A percentile compares a stretch with the other conserved stretches of the same genome.
These are phyloP conservation scores for Solanum stenotomum DNA, from an alignment of 257 asterid genomes.

Conservation along the genomic window DNA sequence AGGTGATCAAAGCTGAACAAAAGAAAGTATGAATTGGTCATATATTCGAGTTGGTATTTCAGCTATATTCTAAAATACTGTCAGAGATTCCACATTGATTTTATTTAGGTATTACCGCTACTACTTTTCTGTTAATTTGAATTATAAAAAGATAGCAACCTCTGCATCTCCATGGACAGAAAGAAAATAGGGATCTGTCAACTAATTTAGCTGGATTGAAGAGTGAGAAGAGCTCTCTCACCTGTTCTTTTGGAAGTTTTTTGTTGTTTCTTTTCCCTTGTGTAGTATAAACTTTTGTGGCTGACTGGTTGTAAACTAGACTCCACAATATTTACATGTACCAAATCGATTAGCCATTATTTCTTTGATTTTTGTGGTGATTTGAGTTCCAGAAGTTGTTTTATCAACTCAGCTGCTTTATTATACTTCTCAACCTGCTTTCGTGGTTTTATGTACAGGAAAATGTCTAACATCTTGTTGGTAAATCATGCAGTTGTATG, in stretches of 20 bases:
- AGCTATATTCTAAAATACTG: background rate
- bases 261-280: background rate
- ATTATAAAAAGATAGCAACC: background rate
- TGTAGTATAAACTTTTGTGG: background rate
- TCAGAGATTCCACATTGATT: background rate
- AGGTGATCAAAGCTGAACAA: background rate
- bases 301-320: background rate
- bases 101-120: background rate
- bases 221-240: background rate
- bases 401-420: background rate
- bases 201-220: background rate
- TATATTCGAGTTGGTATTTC: background rate
- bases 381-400: background rate
- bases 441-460: background rate
- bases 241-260: background rate
- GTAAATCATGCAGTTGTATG: conserved; percentile 60
- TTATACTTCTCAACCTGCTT: background rate
- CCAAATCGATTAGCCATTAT: background rate
- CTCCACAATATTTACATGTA: background rate
- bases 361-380: background rate
- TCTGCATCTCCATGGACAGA: background rate
- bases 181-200: background rate
- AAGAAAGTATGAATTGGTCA: background rate
- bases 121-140: background rate
- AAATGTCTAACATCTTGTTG: background rate